Base-by-base conservation (phyloP, 495 filamentous ascomycete species). In the Jackrogersella minutella region DNA sequence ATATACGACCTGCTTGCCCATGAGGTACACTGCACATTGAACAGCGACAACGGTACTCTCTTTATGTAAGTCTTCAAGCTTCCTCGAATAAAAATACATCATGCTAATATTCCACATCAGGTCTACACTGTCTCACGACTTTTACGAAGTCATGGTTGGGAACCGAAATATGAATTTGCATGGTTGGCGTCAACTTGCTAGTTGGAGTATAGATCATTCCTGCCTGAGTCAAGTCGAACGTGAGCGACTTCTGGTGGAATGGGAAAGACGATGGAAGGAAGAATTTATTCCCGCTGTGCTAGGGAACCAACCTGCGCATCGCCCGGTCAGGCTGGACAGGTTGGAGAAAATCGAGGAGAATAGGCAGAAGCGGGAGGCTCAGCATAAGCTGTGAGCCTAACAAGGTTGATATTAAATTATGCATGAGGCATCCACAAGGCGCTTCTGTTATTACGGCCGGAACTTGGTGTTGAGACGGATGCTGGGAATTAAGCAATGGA, bases 121-220 rank as follows among this genome's bases (percentile, higher is more conserved):
- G 37, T 85, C 83, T 40, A 80, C 82, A 10, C 74, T 86, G 19
- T 84, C 82, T 2, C 84, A 86, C 58, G 84, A 86, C 50, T 84
- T 86, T 62, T 85, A 85, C 57, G 83, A 86, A 68, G 71, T 80
- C 36, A 79, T 85, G 79, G 79, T 80, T 17, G 83, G 83, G 41
- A 81, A 84, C 47, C 51, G 70, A 30, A 75, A 82, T 55, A 83
- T 85, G 81, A 82, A 77, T 28, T 71, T 86, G 1, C 74, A 77
- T 39, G 83, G 83, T 14, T 81, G 82, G 75, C 80, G 80, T 52
- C 81, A 84, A 74, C 79, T 86, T n/a, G 77, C 77, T 13, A 73
- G 77, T 69, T 85, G 83, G 83, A 85, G 83, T 58, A 75, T 86
- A 31, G 77, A 84, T 50, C 81, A 86, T 63, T 75, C 83, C 4